These are phyloP conservation scores for Acacia crassicarpa DNA, from an alignment of 306 rosid species.

Conservation along the genomic window DNA sequence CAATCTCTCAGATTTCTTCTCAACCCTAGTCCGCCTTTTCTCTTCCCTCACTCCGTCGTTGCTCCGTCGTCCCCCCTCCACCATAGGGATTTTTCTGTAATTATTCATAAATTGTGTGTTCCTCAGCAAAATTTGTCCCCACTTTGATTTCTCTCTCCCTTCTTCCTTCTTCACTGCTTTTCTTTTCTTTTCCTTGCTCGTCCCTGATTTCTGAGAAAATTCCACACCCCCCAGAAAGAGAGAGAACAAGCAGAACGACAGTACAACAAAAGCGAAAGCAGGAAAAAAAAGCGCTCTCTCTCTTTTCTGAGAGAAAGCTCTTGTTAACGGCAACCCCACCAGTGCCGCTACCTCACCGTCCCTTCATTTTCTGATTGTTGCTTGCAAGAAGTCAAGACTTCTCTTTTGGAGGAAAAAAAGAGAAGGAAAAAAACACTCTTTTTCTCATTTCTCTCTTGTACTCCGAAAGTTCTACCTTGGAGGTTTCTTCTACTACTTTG, in stretches of 20 bases:
- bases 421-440: not conserved
- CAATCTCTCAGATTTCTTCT: no score
- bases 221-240: not conserved
- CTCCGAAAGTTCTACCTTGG: conserved; percentile 13
- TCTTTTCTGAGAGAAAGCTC: conserved; percentile 14
- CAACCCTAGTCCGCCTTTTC: no score
- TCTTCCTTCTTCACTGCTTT: no score
- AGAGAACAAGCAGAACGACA: not conserved
- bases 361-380: conserved; percentile 33
- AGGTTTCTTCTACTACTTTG: conserved; percentile 5
- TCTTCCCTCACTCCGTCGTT: no score
- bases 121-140: no score
- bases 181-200: no score
- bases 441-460: not conserved
- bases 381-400: conserved; percentile 32
- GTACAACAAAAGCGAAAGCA: conserved; percentile 25
- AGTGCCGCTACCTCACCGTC: conserved; percentile 1
- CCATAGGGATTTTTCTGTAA: no score
- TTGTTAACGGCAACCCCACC: not conserved
- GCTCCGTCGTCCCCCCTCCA: no score
- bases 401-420: conserved; percentile 18
- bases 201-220: no score
- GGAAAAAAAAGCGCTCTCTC: conserved; percentile 23
- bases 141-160: no score
- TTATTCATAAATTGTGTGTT: no score